phyloP scores from a whole-genome alignment of 1,284 basidiomycete species.

The Leccinum solheimii region DNA sequence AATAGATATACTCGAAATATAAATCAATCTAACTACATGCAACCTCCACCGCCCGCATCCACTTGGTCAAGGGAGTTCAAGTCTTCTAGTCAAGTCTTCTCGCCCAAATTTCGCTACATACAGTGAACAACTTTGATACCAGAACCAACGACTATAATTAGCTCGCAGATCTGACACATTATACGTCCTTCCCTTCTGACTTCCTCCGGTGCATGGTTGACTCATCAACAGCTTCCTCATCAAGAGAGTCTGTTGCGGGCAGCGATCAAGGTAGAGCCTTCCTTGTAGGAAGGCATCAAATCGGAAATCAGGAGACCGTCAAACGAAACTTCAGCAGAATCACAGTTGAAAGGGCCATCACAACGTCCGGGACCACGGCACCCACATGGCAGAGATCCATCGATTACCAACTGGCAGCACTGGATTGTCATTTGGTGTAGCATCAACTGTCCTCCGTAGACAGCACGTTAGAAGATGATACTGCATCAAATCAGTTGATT shows the following conservation, averaged over 20 bases:
- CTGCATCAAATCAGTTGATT: not conserved
- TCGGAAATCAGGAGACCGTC: not conserved
- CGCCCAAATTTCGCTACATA: not conserved
- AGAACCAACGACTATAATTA: not conserved
- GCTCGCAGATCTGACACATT: not conserved
- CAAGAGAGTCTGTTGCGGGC: not conserved
- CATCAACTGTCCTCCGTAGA: too few species aligned
- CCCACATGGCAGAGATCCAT: not conserved
- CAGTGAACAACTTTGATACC: not conserved
- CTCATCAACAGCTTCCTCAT: not conserved
- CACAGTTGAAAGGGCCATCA: not conserved
- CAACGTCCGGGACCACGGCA: not conserved
- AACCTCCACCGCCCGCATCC: not conserved
- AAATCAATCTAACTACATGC: not conserved
- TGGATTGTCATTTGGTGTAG: too few species aligned
- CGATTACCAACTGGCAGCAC: not conserved
- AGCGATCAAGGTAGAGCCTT: not conserved
- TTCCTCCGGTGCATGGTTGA: not conserved
- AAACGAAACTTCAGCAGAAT: not conserved
- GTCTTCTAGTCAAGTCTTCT: not conserved
- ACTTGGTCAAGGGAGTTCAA: not conserved
- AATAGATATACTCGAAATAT: conserved; percentile 2
- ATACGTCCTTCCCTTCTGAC: not conserved
- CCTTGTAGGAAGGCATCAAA: not conserved
- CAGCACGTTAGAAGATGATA: not conserved